Conservation (phyloP, 2,329 filamentous ascomycete genomes). For the Truncatella angustata region DNA sequence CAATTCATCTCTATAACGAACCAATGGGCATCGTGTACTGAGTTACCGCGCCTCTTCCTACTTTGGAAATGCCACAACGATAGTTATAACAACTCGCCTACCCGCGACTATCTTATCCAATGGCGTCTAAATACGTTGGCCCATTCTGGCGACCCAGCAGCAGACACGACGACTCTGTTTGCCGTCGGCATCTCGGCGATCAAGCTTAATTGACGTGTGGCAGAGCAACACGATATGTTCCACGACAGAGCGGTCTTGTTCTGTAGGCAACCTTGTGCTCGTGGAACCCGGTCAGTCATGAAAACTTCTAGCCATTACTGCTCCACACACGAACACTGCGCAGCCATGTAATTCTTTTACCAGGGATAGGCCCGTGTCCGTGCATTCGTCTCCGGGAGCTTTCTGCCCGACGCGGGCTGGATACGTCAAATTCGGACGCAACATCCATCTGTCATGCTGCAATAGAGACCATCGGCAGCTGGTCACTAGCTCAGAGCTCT, state of each 20-base stretch:
- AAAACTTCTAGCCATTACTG: neutral
- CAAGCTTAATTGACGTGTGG: too few relatives aligned
- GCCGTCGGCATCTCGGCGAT: too few relatives aligned
- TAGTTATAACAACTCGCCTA: neutral
- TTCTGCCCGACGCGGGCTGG: neutral
- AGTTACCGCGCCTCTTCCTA: constrained; percentile 3
- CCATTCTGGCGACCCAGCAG: neutral
- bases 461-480: neutral
- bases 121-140: constrained; percentile 1
- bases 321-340: neutral
- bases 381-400: neutral
- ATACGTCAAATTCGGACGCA: neutral
- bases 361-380: neutral
- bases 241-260: neutral
- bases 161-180: neutral
- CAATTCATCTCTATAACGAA: neutral
- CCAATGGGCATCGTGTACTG: neutral
- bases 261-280: constrained; percentile 9
- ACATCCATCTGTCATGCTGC: neutral
- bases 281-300: neutral
- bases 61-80: neutral
- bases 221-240: constrained; percentile 9
- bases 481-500: neutral
- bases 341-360: neutral
- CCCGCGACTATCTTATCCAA: constrained; percentile 2